Evolutionary conservation across 768 basidiomycete genomes (phyloP).

Genomic region (Trametes cubensis): DNA sequence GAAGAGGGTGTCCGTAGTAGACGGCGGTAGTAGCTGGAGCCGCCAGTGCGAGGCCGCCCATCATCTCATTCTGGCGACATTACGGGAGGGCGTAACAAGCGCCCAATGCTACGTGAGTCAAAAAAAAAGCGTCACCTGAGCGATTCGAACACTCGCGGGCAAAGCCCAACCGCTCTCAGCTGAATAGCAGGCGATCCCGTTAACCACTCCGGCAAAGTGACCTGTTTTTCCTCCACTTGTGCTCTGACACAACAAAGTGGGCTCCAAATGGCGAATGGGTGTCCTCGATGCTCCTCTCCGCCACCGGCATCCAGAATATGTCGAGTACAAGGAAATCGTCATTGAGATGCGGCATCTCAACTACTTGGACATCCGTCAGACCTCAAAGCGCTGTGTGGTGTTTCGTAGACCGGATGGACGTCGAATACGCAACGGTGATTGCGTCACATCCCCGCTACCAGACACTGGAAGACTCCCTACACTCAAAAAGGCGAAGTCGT

Average conservation of each 20-base stretch:
- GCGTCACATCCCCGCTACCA: constrained; percentile 10
- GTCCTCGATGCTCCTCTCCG: too few relatives aligned
- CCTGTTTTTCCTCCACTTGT: constrained; percentile 24
- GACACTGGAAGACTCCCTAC: not conserved
- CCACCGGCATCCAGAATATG: too few relatives aligned
- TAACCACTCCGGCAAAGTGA: constrained; percentile 97
- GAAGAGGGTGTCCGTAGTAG: too few relatives aligned
- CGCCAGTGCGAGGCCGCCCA: not conserved
- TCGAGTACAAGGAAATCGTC: too few relatives aligned
- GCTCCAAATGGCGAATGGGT: too few relatives aligned
- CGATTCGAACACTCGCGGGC: constrained; percentile 66
- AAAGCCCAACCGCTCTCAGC: constrained; percentile 58
- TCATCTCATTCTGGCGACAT: constrained; percentile 18
- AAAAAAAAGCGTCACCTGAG: constrained; percentile 56
- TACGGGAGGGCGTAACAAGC: not conserved
- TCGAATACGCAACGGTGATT: constrained; percentile 1
- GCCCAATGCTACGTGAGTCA: not conserved
- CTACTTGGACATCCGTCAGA: too few relatives aligned
- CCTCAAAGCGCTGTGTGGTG: not conserved
- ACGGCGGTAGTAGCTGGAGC: too few relatives aligned
- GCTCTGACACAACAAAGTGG: too few relatives aligned
- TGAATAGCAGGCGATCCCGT: constrained; percentile 52
- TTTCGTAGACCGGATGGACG: too few relatives aligned
- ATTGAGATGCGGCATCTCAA: too few relatives aligned
- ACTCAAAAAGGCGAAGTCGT: not conserved